Conservation (phyloP, 345 rosid genomes). For the Odontarrhena argentea region DNA sequence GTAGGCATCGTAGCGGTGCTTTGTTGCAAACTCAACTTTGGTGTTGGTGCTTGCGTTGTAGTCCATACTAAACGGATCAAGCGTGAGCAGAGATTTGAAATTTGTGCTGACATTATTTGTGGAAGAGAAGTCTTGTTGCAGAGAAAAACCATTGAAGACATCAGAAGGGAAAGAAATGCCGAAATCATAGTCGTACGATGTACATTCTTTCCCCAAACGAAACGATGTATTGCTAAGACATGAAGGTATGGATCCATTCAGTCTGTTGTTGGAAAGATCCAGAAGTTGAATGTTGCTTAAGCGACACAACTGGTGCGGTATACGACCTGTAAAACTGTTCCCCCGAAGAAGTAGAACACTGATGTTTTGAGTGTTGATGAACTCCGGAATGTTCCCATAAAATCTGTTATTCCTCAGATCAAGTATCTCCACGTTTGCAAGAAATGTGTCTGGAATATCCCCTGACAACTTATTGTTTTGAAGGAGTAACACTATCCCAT, state of each 20-base stretch:
- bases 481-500: background rate
- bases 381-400: constrained; percentile 5
- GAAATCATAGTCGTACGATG: too few species aligned
- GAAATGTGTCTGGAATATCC: background rate
- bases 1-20: background rate
- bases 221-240: background rate
- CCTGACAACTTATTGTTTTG: constrained; percentile 1
- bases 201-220: background rate
- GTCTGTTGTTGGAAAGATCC: background rate
- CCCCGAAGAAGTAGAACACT: constrained; percentile 9
- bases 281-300: background rate
- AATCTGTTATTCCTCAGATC: constrained; percentile 1
- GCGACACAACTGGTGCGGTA: background rate
- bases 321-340: background rate
- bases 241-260: constrained; percentile 4
- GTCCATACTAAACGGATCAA: background rate
- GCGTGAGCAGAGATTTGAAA: too few species aligned
- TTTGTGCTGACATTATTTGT: too few species aligned
- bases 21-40: background rate
- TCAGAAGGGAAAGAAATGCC: too few species aligned
- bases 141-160: too few species aligned
- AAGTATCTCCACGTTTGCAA: background rate
- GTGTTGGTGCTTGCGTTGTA: background rate
- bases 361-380: background rate
- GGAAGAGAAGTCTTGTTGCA: too few species aligned